phyloP scores from a whole-genome alignment of 495 filamentous ascomycete species.

The Aspergillus saccharolyticus region DNA sequence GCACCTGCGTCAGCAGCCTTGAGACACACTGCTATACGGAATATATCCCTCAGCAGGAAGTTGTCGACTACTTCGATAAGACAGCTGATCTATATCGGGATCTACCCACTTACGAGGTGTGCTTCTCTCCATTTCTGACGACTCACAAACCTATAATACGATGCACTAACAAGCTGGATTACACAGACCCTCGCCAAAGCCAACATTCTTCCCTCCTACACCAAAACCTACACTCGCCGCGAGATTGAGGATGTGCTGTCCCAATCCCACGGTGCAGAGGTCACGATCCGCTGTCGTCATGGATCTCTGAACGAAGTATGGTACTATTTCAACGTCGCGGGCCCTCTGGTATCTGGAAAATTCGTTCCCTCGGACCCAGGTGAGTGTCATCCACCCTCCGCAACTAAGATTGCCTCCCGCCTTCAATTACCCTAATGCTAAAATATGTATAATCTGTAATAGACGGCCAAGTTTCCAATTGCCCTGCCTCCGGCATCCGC shows the following conservation, averaged over 20 bases:
- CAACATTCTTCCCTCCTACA: constrained; percentile 45
- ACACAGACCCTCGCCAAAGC: constrained; percentile 39
- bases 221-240: constrained; percentile 51
- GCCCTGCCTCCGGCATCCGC: constrained; percentile 54
- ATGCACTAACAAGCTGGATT: background rate
- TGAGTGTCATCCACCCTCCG: constrained; percentile 14
- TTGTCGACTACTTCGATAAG: constrained; percentile 56
- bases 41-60: constrained; percentile 59
- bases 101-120: constrained; percentile 41
- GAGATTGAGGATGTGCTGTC: constrained; percentile 63
- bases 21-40: constrained; percentile 66
- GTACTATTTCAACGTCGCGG: constrained; percentile 80
- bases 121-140: constrained; percentile 8
- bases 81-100: constrained; percentile 48
- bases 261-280: constrained; percentile 56
- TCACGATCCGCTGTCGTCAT: constrained; percentile 62
- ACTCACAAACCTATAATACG: background rate
- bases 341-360: constrained; percentile 67
- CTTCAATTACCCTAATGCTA: background rate
- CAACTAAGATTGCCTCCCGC: background rate
- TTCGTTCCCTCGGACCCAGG: constrained; percentile 63
- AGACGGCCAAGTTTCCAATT: constrained; percentile 61
- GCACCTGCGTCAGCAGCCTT: constrained; percentile 56
- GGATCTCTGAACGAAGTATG: constrained; percentile 69
- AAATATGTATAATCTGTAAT: background rate